Conservation (phyloP, 1,139 yeast species). For the Magnusiomyces sp. region DNA sequence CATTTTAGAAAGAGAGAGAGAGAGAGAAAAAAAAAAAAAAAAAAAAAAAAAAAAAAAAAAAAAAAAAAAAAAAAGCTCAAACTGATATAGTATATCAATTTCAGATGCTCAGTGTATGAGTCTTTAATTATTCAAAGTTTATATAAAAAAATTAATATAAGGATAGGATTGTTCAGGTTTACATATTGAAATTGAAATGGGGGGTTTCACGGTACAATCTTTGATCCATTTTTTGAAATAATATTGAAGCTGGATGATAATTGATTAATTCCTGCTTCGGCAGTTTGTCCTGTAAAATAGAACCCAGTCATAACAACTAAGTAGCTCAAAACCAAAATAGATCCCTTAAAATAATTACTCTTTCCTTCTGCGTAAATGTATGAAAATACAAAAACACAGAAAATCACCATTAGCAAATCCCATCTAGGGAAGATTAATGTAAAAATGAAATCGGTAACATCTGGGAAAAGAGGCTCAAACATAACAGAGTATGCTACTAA, state of each 20-base stretch:
- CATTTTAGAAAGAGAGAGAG: no score
- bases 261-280: constrained; percentile 6
- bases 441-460: constrained; percentile 46
- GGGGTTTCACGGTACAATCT: neutral
- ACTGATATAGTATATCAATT: no score
- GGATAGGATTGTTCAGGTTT: neutral
- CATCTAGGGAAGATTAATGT: constrained; percentile 88
- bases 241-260: neutral
- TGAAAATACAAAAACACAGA: constrained; percentile 82
- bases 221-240: constrained; percentile 1
- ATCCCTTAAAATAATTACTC: constrained; percentile 91
- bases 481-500: constrained; percentile 69
- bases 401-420: constrained; percentile 83
- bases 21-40: no score
- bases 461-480: constrained; percentile 27
- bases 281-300: constrained; percentile 44
- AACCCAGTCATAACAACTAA: constrained; percentile 74
- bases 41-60: no score
- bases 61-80: no score
- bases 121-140: no score
- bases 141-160: neutral
- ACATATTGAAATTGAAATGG: neutral
- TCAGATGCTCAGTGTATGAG: no score
- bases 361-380: constrained; percentile 96
- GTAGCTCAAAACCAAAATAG: constrained; percentile 74